These are phyloP conservation scores for Solanum hybrid DNA, from an alignment of 305 asterid genomes.

Conservation along the genomic window DNA sequence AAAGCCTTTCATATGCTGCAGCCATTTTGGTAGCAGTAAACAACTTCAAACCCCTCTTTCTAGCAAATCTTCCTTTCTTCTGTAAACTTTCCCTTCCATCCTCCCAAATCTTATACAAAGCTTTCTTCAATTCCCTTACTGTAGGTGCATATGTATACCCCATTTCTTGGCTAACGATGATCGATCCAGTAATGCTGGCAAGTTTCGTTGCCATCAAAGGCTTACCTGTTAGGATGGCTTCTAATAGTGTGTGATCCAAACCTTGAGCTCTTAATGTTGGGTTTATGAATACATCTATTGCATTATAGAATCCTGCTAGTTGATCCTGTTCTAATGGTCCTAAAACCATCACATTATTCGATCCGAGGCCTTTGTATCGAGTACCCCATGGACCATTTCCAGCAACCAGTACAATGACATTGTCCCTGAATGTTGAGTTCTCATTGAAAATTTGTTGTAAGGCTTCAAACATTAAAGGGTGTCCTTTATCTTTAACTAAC, in stretches of 20 bases:
- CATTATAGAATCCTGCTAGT: slow-evolving; percentile 49
- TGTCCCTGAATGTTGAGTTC: slow-evolving; percentile 25
- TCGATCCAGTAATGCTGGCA: slow-evolving; percentile 54
- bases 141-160: slow-evolving; percentile 68
- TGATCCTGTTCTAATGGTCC: slow-evolving; percentile 50
- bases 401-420: slow-evolving; percentile 40
- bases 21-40: slow-evolving; percentile 54
- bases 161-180: slow-evolving; percentile 40
- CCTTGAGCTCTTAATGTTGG: slow-evolving; percentile 85
- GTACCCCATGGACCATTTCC: slow-evolving; percentile 89
- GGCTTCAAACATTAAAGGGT: slow-evolving; percentile 58
- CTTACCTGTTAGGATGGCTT: slow-evolving; percentile 65
- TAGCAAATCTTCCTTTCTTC: slow-evolving; percentile 39
- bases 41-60: slow-evolving; percentile 36
- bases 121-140: slow-evolving; percentile 41
- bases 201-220: slow-evolving; percentile 68
- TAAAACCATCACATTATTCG: slow-evolving; percentile 30
- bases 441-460: slow-evolving; percentile 53
- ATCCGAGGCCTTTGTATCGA: slow-evolving; percentile 51
- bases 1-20: slow-evolving; percentile 54
- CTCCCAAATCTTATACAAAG: slow-evolving; percentile 44
- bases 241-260: slow-evolving; percentile 67
- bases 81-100: slow-evolving; percentile 42
- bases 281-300: slow-evolving; percentile 48
- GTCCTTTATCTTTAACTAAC: slow-evolving; percentile 76